phyloP scores from a whole-genome alignment of 179 eudicot genomes.

The Beta macrorhiza region DNA sequence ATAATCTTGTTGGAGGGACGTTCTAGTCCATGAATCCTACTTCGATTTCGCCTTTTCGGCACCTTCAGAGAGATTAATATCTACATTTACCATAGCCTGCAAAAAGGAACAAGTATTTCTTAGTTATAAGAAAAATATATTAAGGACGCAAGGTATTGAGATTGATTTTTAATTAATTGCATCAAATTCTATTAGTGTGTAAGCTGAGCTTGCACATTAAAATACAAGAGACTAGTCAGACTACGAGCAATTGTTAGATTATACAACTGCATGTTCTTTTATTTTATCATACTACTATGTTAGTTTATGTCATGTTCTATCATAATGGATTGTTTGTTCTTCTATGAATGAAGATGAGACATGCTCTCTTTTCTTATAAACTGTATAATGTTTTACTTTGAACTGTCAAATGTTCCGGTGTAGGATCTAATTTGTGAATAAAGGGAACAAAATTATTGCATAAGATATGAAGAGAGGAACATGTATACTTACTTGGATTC shows the following conservation, averaged over 20 bases:
- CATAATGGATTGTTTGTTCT: too few species aligned
- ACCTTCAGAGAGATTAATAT: conserved; percentile 3
- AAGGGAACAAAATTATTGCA: background rate
- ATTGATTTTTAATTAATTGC: background rate
- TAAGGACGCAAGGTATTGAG: background rate
- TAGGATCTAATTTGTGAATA: too few species aligned
- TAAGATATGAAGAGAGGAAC: background rate
- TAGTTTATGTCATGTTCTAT: too few species aligned
- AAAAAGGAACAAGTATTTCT: background rate
- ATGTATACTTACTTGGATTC: conserved; percentile 69
- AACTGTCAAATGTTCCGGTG: too few species aligned
- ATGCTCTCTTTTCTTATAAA: too few species aligned
- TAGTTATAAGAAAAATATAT: background rate
- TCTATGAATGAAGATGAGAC: too few species aligned
- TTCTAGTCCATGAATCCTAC: background rate
- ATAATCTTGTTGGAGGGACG: conserved; percentile 12
- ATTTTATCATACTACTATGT: too few species aligned
- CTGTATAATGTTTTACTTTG: too few species aligned
- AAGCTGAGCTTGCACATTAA: background rate
- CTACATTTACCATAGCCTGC: conserved; percentile 29
- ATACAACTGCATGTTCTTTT: too few species aligned
- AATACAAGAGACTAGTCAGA: too few species aligned
- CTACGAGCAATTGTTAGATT: too few species aligned
- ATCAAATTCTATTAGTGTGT: background rate
- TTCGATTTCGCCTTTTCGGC: background rate